A percentile compares a stretch with the other conserved stretches of the same genome.
Evolutionary conservation across 176 grass and related monocot species (phyloP).

Genomic region (Bothriochloa decipiens): DNA sequence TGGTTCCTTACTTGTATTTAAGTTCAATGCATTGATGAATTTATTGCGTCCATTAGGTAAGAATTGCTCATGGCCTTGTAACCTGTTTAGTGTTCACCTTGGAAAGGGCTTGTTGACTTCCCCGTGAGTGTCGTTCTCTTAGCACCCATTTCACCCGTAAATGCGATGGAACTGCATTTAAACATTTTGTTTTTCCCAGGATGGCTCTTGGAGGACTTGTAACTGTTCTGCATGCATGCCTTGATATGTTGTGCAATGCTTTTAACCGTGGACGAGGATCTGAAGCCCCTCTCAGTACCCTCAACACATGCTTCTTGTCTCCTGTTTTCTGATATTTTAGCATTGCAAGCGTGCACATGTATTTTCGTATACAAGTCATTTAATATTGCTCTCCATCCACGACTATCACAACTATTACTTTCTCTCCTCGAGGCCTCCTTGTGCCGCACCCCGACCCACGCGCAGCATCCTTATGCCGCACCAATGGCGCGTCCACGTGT

Average conservation of each 20-base stretch:
- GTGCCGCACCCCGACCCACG: too few species aligned
- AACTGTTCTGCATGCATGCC: conserved; percentile 82
- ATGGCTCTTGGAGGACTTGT: conserved; percentile 95
- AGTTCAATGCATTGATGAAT: conserved; percentile 19
- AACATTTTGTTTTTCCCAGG: conserved; percentile 43
- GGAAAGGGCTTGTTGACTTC: conserved; percentile 97
- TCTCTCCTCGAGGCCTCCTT: too few species aligned
- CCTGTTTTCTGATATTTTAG: too few species aligned
- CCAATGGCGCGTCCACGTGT: too few species aligned
- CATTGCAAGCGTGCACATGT: too few species aligned
- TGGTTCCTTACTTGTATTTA: conserved; percentile 20
- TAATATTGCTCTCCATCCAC: too few species aligned
- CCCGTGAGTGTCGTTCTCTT: conserved; percentile 63
- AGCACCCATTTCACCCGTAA: neutral
- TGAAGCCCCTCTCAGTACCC: conserved; percentile 87
- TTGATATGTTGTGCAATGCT: conserved; percentile 95
- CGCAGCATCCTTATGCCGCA: too few species aligned
- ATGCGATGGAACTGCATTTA: neutral
- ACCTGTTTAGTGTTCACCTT: too few species aligned
- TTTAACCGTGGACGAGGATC: conserved; percentile 90
- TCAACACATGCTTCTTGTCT: too few species aligned
- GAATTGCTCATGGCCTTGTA: conserved; percentile 97
- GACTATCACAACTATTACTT: too few species aligned
- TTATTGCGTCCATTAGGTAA: conserved; percentile 67
- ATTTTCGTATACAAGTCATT: too few species aligned